Evolutionary conservation across 148 eudicot species (phyloP).

Genomic region (Polygonum aviculare): DNA sequence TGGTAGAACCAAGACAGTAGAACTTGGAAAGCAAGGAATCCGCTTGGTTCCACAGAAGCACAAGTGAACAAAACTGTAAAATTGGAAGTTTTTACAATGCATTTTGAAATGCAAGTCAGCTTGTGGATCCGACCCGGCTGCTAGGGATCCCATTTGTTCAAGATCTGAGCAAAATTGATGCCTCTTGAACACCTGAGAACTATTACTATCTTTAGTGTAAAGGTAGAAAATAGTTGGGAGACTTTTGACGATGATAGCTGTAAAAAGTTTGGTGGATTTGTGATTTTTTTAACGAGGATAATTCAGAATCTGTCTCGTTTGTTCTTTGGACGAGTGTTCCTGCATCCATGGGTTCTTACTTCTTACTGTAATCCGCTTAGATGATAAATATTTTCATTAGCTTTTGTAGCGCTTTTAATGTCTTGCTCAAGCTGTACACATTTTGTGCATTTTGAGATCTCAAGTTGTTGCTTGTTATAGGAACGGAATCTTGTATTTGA

Average conservation of each 20-base stretch:
- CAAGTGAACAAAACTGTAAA: slow-evolving; percentile 26
- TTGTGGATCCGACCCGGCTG: neutral
- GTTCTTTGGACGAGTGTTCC: neutral
- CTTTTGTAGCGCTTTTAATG: neutral
- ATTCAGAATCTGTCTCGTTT: slow-evolving; percentile 5
- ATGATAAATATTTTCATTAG: neutral
- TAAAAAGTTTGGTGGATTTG: neutral
- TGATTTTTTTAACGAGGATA: neutral
- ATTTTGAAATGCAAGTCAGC: neutral
- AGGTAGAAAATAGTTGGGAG: neutral
- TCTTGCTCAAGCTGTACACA: no score
- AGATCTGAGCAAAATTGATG: neutral
- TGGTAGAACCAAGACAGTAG: slow-evolving; percentile 58
- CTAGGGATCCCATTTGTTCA: neutral
- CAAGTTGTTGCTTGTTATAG: no score
- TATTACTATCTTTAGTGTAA: neutral
- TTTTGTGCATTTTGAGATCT: no score
- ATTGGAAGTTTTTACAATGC: neutral
- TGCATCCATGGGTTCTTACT: neutral
- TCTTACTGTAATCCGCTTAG: neutral
- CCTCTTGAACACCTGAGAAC: neutral
- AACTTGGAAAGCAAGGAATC: slow-evolving; percentile 78
- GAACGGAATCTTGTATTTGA: no score
- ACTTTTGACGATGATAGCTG: neutral
- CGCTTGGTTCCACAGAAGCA: slow-evolving; percentile 75